Evolutionary conservation across 139 green algal species (phyloP).

Genomic region (Coelastrella sp.): DNA sequence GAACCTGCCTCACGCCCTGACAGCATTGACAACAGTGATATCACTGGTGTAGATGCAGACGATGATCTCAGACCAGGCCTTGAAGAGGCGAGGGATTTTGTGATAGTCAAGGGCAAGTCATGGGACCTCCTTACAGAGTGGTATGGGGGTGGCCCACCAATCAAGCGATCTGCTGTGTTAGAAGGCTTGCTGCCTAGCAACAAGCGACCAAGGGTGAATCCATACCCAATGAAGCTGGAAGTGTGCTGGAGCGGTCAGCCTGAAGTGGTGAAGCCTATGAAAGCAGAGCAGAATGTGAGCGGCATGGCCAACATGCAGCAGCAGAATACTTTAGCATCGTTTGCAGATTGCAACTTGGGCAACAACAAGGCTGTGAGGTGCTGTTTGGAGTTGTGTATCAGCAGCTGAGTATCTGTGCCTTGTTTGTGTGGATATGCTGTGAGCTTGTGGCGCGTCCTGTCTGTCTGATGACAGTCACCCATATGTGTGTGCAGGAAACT

Average conservation of each 20-base stretch:
- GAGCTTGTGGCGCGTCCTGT: too few species aligned
- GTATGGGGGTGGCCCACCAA: conserved; percentile 65
- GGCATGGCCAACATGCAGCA: background rate
- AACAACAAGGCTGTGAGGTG: too few species aligned
- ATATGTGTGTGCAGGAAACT: conserved; percentile 62
- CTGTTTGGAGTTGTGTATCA: too few species aligned
- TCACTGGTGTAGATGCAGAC: background rate
- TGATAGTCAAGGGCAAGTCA: conserved; percentile 12
- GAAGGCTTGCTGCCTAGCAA: conserved; percentile 29
- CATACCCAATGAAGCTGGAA: conserved; percentile 57
- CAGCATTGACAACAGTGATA: conserved; percentile 28
- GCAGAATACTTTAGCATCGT: background rate
- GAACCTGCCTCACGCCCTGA: background rate
- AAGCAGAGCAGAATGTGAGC: conserved; percentile 30
- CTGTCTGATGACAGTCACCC: too few species aligned
- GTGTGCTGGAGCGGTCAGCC: conserved; percentile 23
- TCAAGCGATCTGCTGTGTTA: conserved; percentile 44
- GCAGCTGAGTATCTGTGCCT: too few species aligned
- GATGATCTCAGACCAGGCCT: background rate
- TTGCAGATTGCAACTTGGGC: too few species aligned
- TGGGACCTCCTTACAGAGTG: conserved; percentile 69
- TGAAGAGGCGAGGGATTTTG: conserved; percentile 28
- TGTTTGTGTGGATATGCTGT: too few species aligned
- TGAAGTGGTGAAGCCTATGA: background rate
- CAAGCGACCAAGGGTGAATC: conserved; percentile 39